These are phyloP conservation scores for Rubroshorea leprosula DNA, from an alignment of 345 rosid species.

Conservation along the genomic window DNA sequence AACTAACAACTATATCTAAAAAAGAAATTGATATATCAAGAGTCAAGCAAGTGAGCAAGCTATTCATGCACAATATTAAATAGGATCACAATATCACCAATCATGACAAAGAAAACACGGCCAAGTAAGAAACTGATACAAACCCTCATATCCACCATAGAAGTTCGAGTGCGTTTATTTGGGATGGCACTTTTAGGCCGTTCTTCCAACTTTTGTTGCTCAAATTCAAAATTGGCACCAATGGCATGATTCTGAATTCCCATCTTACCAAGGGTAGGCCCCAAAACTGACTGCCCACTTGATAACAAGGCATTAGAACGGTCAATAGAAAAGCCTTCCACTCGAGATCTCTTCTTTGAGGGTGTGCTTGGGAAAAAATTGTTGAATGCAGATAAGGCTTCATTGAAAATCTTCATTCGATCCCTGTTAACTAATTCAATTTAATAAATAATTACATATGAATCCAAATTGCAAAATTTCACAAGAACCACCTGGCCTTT, in stretches of 20 bases:
- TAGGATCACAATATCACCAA: not conserved
- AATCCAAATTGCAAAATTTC: slow-evolving; percentile 12
- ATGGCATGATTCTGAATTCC: slow-evolving; percentile 64
- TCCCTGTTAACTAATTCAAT: slow-evolving; percentile 53
- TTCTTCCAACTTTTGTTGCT: slow-evolving; percentile 70
- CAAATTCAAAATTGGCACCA: slow-evolving; percentile 59
- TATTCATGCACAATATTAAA: too few relatives aligned
- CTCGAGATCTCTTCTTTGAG: slow-evolving; percentile 83
- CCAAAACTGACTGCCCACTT: slow-evolving; percentile 52
- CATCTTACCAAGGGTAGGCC: slow-evolving; percentile 59
- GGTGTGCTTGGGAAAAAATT: slow-evolving; percentile 65
- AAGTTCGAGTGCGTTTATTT: slow-evolving; percentile 90
- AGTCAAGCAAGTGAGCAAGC: not conserved
- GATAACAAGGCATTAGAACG: slow-evolving; percentile 44
- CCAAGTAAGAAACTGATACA: slow-evolving; percentile 23
- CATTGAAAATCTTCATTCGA: slow-evolving; percentile 61
- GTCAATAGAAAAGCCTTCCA: slow-evolving; percentile 61
- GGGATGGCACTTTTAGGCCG: slow-evolving; percentile 59
- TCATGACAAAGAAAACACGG: slow-evolving; percentile 8
- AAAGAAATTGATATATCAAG: slow-evolving; percentile 6
- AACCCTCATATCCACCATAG: slow-evolving; percentile 71
- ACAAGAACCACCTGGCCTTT: slow-evolving; percentile 78
- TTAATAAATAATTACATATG: slow-evolving; percentile 28
- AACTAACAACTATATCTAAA: not conserved
- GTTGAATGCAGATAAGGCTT: slow-evolving; percentile 77